These are phyloP conservation scores for Carex cristatella DNA, from an alignment of 176 grass and related monocot species.

Conservation along the genomic window DNA sequence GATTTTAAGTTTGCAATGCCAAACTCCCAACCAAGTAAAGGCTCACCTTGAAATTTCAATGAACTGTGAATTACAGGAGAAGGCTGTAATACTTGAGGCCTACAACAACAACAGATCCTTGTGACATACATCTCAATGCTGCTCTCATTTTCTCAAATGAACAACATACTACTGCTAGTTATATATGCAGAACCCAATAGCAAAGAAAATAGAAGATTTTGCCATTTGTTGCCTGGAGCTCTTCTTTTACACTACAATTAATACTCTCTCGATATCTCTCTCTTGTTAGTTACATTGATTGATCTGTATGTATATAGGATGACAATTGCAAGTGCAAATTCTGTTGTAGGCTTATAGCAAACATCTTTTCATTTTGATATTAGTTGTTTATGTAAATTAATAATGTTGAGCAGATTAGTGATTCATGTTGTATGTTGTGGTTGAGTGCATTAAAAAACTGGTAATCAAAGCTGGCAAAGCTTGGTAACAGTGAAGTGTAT, in stretches of 20 bases:
- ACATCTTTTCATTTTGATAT: neutral
- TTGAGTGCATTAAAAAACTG: neutral
- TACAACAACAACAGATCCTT: slow-evolving; percentile 51
- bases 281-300: slow-evolving; percentile 1
- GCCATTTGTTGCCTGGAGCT: neutral
- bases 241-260: slow-evolving; percentile 10
- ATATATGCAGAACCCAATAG: slow-evolving; percentile 15
- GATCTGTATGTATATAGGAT: slow-evolving; percentile 13
- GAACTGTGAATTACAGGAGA: slow-evolving; percentile 58
- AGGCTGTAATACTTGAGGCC: slow-evolving; percentile 55
- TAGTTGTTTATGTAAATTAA: slow-evolving; percentile 5
- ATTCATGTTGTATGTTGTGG: neutral
- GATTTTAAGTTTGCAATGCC: slow-evolving; percentile 1
- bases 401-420: neutral
- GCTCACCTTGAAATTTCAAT: slow-evolving; percentile 15
- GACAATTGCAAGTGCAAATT: slow-evolving; percentile 17
- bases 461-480: neutral
- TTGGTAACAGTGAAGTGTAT: neutral
- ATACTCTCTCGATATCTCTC: neutral
- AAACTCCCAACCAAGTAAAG: neutral
- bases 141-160: slow-evolving; percentile 29
- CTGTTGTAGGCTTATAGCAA: neutral
- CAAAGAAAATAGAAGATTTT: slow-evolving; percentile 26
- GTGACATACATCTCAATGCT: slow-evolving; percentile 28
- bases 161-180: slow-evolving; percentile 24